Conservation (phyloP, 2,329 filamentous ascomycete genomes). For the Sarocladiaceae sp. region DNA sequence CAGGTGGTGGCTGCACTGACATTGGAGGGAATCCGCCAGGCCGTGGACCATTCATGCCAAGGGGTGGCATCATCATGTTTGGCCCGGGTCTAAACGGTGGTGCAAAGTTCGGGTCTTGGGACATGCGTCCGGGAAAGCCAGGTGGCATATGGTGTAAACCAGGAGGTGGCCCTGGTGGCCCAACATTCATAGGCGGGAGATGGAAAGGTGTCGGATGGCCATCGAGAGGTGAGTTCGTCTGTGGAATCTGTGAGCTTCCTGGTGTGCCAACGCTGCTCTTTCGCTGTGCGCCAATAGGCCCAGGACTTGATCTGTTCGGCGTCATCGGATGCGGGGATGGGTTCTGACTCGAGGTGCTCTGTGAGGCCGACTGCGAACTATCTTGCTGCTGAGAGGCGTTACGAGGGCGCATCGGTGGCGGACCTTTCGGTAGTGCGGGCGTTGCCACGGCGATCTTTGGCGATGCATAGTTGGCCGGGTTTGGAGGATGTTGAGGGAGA, state of each 20-base stretch:
- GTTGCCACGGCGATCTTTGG: conserved; percentile 75
- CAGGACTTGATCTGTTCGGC: conserved; percentile 59
- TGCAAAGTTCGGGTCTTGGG: conserved; percentile 44
- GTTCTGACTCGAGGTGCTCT: conserved; percentile 53
- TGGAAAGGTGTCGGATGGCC: conserved; percentile 43
- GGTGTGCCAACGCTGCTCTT: conserved; percentile 50
- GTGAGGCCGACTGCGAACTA: conserved; percentile 60
- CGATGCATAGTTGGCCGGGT: conserved; percentile 58
- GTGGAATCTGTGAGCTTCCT: conserved; percentile 11
- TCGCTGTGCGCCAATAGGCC: conserved; percentile 54
- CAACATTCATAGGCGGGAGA: conserved; percentile 49
- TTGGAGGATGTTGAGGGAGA: conserved; percentile 54
- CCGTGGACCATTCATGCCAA: conserved; percentile 40
- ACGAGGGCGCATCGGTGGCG: conserved; percentile 70
- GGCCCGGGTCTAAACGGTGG: conserved; percentile 39
- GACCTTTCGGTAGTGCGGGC: conserved; percentile 74
- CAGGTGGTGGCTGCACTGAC: conserved; percentile 28
- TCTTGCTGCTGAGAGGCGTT: conserved; percentile 79
- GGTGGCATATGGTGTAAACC: conserved; percentile 31
- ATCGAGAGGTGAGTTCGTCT: not conserved
- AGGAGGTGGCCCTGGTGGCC: conserved; percentile 34
- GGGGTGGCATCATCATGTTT: conserved; percentile 42
- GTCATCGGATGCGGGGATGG: conserved; percentile 55
- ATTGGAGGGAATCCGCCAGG: conserved; percentile 37
- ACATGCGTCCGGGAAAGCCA: conserved; percentile 52